Evolutionary conservation across 306 rosid genomes (phyloP).

Genomic region (Rosa rugosa): DNA sequence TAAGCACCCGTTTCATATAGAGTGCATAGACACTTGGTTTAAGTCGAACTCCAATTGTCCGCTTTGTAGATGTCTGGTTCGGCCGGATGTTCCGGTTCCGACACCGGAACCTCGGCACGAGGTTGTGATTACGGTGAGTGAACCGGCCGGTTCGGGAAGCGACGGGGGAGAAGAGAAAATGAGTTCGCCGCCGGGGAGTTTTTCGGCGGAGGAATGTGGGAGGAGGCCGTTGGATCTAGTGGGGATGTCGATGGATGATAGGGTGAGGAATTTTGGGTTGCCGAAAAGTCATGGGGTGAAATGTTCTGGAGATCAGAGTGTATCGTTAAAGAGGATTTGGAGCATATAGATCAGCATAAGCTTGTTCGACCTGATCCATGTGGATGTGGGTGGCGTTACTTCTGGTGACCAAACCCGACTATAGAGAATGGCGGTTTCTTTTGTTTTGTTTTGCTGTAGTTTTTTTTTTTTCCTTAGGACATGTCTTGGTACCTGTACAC

Average conservation of each 20-base stretch:
- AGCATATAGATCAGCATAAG: slow-evolving; percentile 15
- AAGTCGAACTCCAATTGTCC: slow-evolving; percentile 55
- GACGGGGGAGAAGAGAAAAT: neutral
- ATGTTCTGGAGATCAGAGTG: slow-evolving; percentile 6
- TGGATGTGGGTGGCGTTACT: neutral
- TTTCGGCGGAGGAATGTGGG: slow-evolving; percentile 24
- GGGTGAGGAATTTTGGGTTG: neutral
- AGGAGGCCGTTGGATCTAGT: slow-evolving; percentile 31
- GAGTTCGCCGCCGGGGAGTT: slow-evolving; percentile 19
- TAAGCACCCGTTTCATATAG: slow-evolving; percentile 44
- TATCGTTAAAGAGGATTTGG: slow-evolving; percentile 32
- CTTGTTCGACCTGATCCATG: neutral
- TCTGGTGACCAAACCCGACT: neutral
- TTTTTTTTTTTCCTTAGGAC: neutral
- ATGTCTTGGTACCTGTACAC: neutral
- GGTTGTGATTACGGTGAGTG: slow-evolving; percentile 2
- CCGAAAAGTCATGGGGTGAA: slow-evolving; percentile 7
- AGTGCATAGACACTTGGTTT: slow-evolving; percentile 55
- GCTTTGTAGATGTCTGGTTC: slow-evolving; percentile 42
- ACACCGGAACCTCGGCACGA: neutral
- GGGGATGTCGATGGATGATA: slow-evolving; percentile 18
- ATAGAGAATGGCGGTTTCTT: neutral
- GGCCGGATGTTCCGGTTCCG: neutral
- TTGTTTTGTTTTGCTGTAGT: neutral
- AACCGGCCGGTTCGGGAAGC: neutral